Base-by-base conservation (phyloP, 2,329 filamentous ascomycete species). In the Tolypocladium sp. region DNA sequence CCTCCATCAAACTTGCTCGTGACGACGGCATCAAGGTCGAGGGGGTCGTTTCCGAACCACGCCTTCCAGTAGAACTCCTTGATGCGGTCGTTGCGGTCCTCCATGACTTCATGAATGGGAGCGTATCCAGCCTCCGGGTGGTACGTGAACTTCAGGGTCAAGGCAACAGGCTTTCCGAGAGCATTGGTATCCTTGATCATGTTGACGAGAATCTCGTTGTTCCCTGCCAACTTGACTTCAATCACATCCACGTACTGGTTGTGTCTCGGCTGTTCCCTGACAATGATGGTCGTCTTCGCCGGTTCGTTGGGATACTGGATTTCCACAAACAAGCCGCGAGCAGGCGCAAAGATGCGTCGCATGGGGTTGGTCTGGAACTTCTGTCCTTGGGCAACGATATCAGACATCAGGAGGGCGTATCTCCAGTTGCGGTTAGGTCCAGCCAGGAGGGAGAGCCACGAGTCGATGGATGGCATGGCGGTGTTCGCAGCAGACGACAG, bases 31-130 rank as follows among this genome's bases (percentile, higher is more conserved):
- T 97, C 88, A 58, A 97, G 90, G 58, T 95, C 88, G 56, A 95
- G 82, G 51, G 82, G 76, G 69, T 96, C 92, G 61, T 92, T 83
- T 49, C 92, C 94, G 68, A 99, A 99, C 94, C 94, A 99, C 65
- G 95, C 88, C 66, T 88, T 87, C 86, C 96, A 99, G 82, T 99
- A 99, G 74, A 99, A 99, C 75, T 96, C 91, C 81, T 99, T 99
- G 81, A 99, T 97, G 64, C 91, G 90, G 71, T 99, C 93, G 72
- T 99, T 99, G 70, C 94, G 91, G 58, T 85, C 89, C 41, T 92
- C 85, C 94, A 99, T 99, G 63, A 97, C 89, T 75, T 99, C 94
- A 62, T 89, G 89, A 66, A 99, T 96, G 22, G 94, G 94, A n/a
- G 95, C 93, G 71, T 97, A 99, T 37, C 94, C 94, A 59, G 91